Base-by-base conservation (phyloP, 306 rosid genomes). In the Vicia faba region DNA sequence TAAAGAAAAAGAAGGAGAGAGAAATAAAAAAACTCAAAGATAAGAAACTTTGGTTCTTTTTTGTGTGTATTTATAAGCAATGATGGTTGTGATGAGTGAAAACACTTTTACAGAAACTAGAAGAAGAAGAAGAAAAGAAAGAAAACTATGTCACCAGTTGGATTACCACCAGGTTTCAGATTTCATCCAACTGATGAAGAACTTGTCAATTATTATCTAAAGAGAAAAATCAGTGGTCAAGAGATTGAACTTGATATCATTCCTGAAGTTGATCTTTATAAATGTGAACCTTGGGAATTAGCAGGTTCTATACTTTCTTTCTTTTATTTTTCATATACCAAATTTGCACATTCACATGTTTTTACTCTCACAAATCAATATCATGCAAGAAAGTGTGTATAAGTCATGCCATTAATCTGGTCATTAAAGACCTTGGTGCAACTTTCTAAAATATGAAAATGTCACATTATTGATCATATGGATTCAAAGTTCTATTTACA, bases 261-360 rank as follows among this genome's bases (percentile, higher is more conserved):
- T 70, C 99, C 99, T 50, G 97, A 93, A 72, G 91, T 93, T 71
- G 99, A 93, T 88, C 97, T 93, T 82, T 93, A 93, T 91, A 90
- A 93, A 90, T 93, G 99, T 72, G 99, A 93, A 78, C 99, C 99
- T 2, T 93, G 99, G 99, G 99, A 93, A 49, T 81, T 93, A 75
- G 90, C 99, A 84, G 98, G 58, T 51, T 2, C 19, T 49, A 49
- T 18, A 18, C 54, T 75, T 68, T 19, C 3, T 39, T 68, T 60
- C 26, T 39, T 16, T 61, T 16, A 15, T 49, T 28, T 49, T 0
- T 50, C 39, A 45, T 23, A 26, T 7, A 11, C 61, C 59, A 28
- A 40, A 38, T 31, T 53, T 6, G 9, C 46, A 59, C 44, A 38
- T 48, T 50, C 68, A 58, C 57, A 58, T 35, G 60, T 25, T 25